Evolutionary conservation across 495 filamentous ascomycete species (phyloP), one percentile per base, ranked within the genome.

Genomic region (Xylaria bambusicola): DNA sequence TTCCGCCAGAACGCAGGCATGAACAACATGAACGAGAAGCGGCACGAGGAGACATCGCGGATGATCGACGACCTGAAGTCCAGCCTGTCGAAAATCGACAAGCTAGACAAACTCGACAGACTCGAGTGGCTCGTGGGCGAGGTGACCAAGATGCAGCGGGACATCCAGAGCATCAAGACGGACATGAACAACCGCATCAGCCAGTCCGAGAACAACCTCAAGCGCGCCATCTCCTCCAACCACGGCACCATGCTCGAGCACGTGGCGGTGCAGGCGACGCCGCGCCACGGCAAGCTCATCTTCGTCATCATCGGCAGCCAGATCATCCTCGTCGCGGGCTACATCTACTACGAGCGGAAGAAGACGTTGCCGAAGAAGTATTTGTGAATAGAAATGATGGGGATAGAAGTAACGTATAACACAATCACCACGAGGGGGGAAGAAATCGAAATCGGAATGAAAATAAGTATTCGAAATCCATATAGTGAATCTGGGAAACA

Each of bases 341-440:
- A 92, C 72, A 66, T 93, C 20, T 68, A 87, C 45, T 97, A 98
- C 75, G 96, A 97, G 80, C 80, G 86, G 60, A 84, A 87, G 63
- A 87, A 88, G 74, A 84, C 81, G 60, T 81, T 82, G 67, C 91
- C 92, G 31, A 97, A 97, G 85, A 98, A 98, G 72, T 98, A 92
- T 73, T 75, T 98, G 63, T 98, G 65, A 23, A 33, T 33, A 33
- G 5, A 33, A 33, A 33, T n/a, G n/a, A n/a, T n/a, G n/a, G n/a
- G n/a, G n/a, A n/a, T n/a, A n/a, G n/a, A n/a, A n/a, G n/a, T n/a
- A n/a, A n/a, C n/a, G n/a, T n/a, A n/a, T n/a, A n/a, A n/a, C n/a
- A n/a, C n/a, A n/a, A n/a, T n/a, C n/a, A n/a, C n/a, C n/a, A n/a
- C n/a, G n/a, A n/a, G n/a, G n/a, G n/a, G n/a, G n/a, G n/a, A n/a